phyloP scores from a whole-genome alignment of 1,284 basidiomycete genomes.

The Leucoagaricus sp. region DNA sequence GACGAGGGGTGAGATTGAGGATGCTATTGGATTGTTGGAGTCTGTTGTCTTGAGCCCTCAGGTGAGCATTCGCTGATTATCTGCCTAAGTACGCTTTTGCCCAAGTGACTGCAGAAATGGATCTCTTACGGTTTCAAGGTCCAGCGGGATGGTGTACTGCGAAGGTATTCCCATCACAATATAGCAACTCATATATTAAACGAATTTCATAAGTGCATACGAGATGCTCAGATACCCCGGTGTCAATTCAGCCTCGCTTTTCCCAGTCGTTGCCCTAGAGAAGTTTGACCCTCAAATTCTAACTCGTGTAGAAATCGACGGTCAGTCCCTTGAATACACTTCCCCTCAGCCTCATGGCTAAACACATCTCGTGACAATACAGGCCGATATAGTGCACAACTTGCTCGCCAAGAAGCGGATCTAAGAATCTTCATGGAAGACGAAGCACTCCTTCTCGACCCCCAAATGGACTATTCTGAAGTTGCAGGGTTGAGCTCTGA shows the following conservation, averaged over 20 bases:
- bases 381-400: conserved; percentile 64
- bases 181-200: background rate
- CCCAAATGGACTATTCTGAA: conserved; percentile 65
- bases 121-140: conserved; percentile 53
- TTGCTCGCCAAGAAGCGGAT: conserved; percentile 73
- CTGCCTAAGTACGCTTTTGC: background rate
- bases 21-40: conserved; percentile 53
- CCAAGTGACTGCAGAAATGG: conserved; percentile 52
- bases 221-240: conserved; percentile 72
- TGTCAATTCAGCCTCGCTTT: conserved; percentile 49
- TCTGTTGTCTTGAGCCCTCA: conserved; percentile 57
- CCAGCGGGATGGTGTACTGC: conserved; percentile 57
- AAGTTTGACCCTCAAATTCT: conserved; percentile 54
- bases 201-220: conserved; percentile 51
- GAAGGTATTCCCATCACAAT: conserved; percentile 44
- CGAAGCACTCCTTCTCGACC: conserved; percentile 71
- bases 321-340: conserved; percentile 35
- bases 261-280: conserved; percentile 55
- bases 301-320: conserved; percentile 71
- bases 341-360: background rate
- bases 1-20: conserved; percentile 51
- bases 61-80: conserved; percentile 26
- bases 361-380: background rate
- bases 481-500: conserved; percentile 78
- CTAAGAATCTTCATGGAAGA: conserved; percentile 78